phyloP scores from a whole-genome alignment of 2,329 filamentous ascomycete genomes.

The Aspergillus hortae region DNA sequence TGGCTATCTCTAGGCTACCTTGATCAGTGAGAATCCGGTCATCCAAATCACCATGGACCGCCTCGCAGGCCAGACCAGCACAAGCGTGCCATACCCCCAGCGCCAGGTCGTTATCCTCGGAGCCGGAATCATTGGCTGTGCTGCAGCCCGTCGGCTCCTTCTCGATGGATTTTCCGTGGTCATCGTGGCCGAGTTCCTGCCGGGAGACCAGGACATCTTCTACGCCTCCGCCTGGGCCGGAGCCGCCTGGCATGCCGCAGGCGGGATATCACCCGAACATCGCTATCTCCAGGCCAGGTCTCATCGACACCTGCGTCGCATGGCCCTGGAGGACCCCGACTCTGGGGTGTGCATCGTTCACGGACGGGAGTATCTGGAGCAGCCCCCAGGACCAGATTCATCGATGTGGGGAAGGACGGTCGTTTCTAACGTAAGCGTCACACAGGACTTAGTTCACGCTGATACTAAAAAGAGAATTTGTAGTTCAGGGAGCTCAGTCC shows the following conservation, averaged over 20 bases:
- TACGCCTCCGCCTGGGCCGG: constrained; percentile 41
- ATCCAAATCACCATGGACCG: neutral
- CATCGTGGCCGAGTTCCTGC: constrained; percentile 35
- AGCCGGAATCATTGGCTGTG: constrained; percentile 40
- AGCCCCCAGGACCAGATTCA: constrained; percentile 28
- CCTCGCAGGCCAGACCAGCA: constrained; percentile 17
- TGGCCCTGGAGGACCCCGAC: constrained; percentile 31
- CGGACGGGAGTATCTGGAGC: constrained; percentile 33
- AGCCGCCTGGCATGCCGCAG: constrained; percentile 38
- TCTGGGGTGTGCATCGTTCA: constrained; percentile 35
- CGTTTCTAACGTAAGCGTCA: constrained; percentile 28
- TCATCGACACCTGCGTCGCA: constrained; percentile 32
- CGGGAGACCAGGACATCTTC: constrained; percentile 33
- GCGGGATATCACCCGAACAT: constrained; percentile 32
- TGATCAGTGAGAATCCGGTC: no score
- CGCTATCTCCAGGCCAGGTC: constrained; percentile 34
- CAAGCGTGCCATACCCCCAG: constrained; percentile 27
- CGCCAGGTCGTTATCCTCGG: constrained; percentile 35
- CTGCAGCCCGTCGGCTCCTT: constrained; percentile 33
- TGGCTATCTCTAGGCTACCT: no score
- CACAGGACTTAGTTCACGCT: no score
- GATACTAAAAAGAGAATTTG: no score
- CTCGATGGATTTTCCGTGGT: constrained; percentile 33
- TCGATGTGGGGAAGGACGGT: constrained; percentile 35
- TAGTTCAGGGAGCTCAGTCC: constrained; percentile 32